phyloP scores from a whole-genome alignment of 1,139 yeast genomes.

The Nakaseomyces kungkrabaensis region DNA sequence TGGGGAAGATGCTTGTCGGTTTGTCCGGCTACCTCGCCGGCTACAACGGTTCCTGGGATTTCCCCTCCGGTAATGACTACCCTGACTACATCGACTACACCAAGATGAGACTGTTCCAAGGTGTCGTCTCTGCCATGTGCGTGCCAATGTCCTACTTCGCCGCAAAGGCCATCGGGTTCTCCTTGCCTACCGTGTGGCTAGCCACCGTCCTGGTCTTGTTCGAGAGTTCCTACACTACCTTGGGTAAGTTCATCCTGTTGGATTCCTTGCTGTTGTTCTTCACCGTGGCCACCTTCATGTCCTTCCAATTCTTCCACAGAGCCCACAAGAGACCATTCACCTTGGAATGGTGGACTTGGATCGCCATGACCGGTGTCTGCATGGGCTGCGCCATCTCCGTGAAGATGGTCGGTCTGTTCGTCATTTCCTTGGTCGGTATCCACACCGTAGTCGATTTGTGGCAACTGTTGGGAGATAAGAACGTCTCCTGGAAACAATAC shows the following conservation, averaged over 20 bases:
- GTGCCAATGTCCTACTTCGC: slow-evolving; percentile 93
- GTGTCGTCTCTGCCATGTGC: slow-evolving; percentile 78
- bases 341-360: slow-evolving; percentile 93
- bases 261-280: slow-evolving; percentile 95
- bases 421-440: slow-evolving; percentile 65
- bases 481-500: slow-evolving; percentile 43
- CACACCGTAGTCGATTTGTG: slow-evolving; percentile 68
- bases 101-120: slow-evolving; percentile 90
- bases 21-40: slow-evolving; percentile 90
- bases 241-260: slow-evolving; percentile 83
- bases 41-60: slow-evolving; percentile 91
- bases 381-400: slow-evolving; percentile 77
- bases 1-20: slow-evolving; percentile 95
- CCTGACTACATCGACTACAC: slow-evolving; percentile 84
- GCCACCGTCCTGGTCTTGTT: slow-evolving; percentile 77
- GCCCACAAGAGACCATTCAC: slow-evolving; percentile 55
- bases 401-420: slow-evolving; percentile 76
- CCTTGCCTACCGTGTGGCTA: slow-evolving; percentile 78
- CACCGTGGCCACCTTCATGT: slow-evolving; percentile 73
- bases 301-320: slow-evolving; percentile 71
- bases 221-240: slow-evolving; percentile 78
- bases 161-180: slow-evolving; percentile 74
- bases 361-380: slow-evolving; percentile 60
- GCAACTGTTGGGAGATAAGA: slow-evolving; percentile 53
- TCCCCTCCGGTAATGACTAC: slow-evolving; percentile 75